phyloP scores from a whole-genome alignment of 2,329 filamentous ascomycete species.

The Acarospora socialis region DNA sequence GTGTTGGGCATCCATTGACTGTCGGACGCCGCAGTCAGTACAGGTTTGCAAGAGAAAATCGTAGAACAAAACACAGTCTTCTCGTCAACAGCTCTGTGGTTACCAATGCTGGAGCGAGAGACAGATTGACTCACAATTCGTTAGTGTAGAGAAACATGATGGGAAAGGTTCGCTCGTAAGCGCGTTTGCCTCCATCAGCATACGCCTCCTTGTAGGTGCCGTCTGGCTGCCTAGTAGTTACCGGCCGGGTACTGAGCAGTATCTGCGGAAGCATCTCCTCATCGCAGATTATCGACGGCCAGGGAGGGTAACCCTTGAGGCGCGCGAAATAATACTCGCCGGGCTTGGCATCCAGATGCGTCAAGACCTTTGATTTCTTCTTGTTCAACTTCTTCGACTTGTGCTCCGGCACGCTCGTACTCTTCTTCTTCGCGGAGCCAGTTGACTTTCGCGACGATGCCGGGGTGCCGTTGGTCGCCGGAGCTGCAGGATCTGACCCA shows the following conservation, averaged over 20 bases:
- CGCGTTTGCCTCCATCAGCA: constrained; percentile 74
- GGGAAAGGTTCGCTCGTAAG: constrained; percentile 72
- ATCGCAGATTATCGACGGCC: constrained; percentile 88
- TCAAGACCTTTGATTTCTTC: constrained; percentile 64
- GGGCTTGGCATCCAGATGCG: constrained; percentile 66
- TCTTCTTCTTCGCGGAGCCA: constrained; percentile 51
- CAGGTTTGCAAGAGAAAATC: constrained; percentile 2
- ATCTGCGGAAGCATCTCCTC: constrained; percentile 81
- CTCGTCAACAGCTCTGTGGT: not conserved
- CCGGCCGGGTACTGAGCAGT: constrained; percentile 64
- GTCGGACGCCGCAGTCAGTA: constrained; percentile 13
- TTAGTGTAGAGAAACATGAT: constrained; percentile 92
- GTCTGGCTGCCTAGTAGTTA: constrained; percentile 67
- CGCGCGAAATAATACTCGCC: constrained; percentile 87
- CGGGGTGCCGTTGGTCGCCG: constrained; percentile 36
- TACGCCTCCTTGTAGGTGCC: constrained; percentile 81
- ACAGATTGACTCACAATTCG: constrained; percentile 65
- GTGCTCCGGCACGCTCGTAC: constrained; percentile 46
- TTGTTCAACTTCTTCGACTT: constrained; percentile 72
- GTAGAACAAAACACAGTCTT: constrained; percentile 2
- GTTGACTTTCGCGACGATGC: constrained; percentile 37
- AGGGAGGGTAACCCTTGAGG: constrained; percentile 86
- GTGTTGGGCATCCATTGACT: constrained; percentile 89
- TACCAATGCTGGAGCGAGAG: constrained; percentile 4
- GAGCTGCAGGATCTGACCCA: constrained; percentile 22